Evolutionary conservation across 768 basidiomycete genomes (phyloP).

Genomic region (Lentinus brumalis): DNA sequence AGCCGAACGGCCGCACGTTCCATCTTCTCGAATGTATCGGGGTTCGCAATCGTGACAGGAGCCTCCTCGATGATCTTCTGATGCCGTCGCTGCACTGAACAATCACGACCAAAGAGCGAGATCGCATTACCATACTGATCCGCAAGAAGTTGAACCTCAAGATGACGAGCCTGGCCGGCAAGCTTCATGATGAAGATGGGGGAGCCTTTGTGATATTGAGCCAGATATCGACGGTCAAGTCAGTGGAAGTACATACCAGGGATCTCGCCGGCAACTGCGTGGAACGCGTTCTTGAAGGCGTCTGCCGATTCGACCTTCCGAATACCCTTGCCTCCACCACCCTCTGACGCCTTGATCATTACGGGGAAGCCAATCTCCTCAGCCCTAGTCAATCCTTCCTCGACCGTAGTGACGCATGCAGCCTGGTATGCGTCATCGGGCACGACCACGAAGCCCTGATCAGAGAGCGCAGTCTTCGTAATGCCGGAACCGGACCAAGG

Average conservation of each 20-base stretch:
- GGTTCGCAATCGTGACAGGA: conserved; percentile 94
- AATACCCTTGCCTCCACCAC: conserved; percentile 99
- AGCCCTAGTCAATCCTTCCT: conserved; percentile 82
- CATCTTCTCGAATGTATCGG: conserved; percentile 94
- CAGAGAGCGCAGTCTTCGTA: conserved; percentile 79
- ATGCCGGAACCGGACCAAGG: conserved; percentile 98
- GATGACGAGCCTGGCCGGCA: conserved; percentile 93
- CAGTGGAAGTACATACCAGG: conserved; percentile 62
- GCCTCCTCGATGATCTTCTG: conserved; percentile 99
- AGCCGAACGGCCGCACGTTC: conserved; percentile 98
- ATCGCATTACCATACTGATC: conserved; percentile 99
- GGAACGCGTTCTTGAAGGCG: conserved; percentile 91
- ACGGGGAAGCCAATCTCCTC: conserved; percentile 94
- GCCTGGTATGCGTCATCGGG: conserved; percentile 84
- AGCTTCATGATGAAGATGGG: conserved; percentile 99
- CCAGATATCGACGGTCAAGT: conserved; percentile 9
- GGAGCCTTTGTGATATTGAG: conserved; percentile 58
- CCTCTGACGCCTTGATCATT: conserved; percentile 99
- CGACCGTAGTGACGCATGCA: conserved; percentile 87
- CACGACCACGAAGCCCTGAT: conserved; percentile 92
- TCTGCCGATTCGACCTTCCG: conserved; percentile 88
- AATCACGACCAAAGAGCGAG: conserved; percentile 98
- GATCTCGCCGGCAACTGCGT: conserved; percentile 94
- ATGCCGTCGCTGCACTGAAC: conserved; percentile 98
- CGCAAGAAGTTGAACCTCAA: conserved; percentile 97